Percentiles rank a stretch among this genome's conserved stretches.
phyloP scores from a whole-genome alignment of 139 green algal genomes.

The Eudorina sp. region DNA sequence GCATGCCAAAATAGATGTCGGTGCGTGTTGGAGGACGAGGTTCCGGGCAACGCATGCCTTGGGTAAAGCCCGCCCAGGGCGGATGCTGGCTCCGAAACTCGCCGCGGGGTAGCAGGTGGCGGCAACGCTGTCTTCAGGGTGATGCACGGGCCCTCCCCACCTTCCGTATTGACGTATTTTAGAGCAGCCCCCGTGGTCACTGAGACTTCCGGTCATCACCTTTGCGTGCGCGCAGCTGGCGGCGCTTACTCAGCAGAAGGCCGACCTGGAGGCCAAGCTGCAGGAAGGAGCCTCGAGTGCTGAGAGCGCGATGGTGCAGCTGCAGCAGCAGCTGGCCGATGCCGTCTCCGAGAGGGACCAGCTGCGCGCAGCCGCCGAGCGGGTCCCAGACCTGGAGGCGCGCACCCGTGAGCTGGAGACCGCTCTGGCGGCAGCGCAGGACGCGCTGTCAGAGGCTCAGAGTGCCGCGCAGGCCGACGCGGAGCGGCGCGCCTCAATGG shows the following conservation, averaged over 20 bases:
- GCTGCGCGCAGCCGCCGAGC: neutral
- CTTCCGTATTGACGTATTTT: too few species aligned
- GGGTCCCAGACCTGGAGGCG: constrained; percentile 25
- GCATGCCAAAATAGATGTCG: too few species aligned
- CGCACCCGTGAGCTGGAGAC: neutral
- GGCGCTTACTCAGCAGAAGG: constrained; percentile 35
- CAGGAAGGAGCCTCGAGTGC: neutral
- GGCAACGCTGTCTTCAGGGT: too few species aligned
- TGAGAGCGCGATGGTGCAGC: neutral
- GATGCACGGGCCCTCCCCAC: too few species aligned
- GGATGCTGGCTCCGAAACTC: too few species aligned
- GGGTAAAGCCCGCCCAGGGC: too few species aligned
- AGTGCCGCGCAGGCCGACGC: neutral
- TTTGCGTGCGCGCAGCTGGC: neutral
- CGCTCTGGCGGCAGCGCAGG: neutral
- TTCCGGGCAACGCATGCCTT: too few species aligned
- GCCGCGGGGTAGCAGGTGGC: too few species aligned
- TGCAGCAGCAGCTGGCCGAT: constrained; percentile 13
- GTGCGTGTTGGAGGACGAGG: too few species aligned
- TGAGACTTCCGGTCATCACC: neutral
- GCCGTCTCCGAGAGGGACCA: neutral
- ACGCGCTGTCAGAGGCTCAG: neutral
- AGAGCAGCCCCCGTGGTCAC: too few species aligned
- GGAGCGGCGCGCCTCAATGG: neutral
- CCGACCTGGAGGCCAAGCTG: constrained; percentile 23